These are phyloP conservation scores for Peniophora sp. DNA, from an alignment of 1,284 basidiomycete species.

Conservation along the genomic window DNA sequence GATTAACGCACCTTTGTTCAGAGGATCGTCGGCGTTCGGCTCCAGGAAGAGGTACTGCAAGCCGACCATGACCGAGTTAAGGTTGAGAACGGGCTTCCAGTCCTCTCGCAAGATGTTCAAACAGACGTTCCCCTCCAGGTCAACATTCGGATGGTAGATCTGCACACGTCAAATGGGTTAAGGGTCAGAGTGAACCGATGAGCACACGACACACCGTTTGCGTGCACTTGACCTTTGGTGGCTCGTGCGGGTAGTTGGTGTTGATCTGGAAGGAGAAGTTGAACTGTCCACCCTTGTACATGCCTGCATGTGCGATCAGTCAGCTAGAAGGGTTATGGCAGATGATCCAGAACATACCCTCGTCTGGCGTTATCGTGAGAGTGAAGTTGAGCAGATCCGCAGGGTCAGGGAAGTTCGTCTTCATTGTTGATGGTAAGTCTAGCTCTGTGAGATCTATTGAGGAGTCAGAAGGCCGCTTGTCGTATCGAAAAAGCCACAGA, in stretches of 20 bases:
- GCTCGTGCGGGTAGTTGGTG: conserved; percentile 97
- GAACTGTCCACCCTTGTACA: conserved; percentile 96
- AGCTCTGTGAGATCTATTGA: conserved; percentile 88
- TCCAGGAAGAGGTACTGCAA: conserved; percentile 98
- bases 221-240: conserved; percentile 96
- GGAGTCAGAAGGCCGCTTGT: neutral
- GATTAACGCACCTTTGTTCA: conserved; percentile 83
- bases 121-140: conserved; percentile 95
- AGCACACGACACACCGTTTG: conserved; percentile 62
- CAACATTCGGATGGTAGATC: conserved; percentile 99
- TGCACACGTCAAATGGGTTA: conserved; percentile 22
- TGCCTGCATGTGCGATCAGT: conserved; percentile 48
- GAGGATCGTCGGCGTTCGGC: conserved; percentile 95
- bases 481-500: conserved; percentile 25
- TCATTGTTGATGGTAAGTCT: conserved; percentile 94
- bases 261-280: conserved; percentile 93
- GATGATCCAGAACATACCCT: conserved; percentile 56
- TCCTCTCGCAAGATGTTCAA: conserved; percentile 97
- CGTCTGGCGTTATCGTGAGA: conserved; percentile 93
- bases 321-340: conserved; percentile 4
- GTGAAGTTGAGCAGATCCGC: conserved; percentile 93
- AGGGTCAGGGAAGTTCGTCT: conserved; percentile 88
- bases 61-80: conserved; percentile 96
- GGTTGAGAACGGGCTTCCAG: conserved; percentile 98
- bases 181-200: neutral